Percentiles rank a stretch among this genome's conserved stretches.
Evolutionary conservation across 257 asterid species (phyloP).

Genomic region (Pogostemon cablin): DNA sequence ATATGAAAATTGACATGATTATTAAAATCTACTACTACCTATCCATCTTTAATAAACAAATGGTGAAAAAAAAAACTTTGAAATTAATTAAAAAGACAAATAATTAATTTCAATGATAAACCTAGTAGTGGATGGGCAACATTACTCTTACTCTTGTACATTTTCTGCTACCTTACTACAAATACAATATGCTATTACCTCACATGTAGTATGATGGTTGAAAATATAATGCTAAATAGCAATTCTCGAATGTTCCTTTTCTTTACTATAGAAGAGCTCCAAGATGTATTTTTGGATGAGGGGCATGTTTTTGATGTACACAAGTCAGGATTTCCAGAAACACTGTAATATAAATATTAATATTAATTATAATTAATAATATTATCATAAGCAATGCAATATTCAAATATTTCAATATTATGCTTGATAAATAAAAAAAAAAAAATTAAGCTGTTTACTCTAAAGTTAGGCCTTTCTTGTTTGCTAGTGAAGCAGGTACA

Average conservation of each 20-base stretch:
- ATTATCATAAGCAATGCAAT: too few relatives aligned
- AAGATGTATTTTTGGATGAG: background rate
- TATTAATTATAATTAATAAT: background rate
- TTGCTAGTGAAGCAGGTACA: slow-evolving; percentile 22
- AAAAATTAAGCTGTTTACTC: background rate
- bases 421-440: background rate
- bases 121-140: too few relatives aligned
- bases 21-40: too few relatives aligned
- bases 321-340: slow-evolving; percentile 23
- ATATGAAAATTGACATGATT: too few relatives aligned
- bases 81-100: too few relatives aligned
- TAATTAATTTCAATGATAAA: too few relatives aligned
- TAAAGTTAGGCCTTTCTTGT: background rate
- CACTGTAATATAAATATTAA: background rate
- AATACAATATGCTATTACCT: background rate
- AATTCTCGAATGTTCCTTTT: slow-evolving; percentile 13
- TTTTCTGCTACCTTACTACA: background rate
- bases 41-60: too few relatives aligned
- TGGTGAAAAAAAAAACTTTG: too few relatives aligned
- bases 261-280: background rate
- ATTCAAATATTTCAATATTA: background rate
- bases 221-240: background rate
- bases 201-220: background rate
- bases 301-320: slow-evolving; percentile 22
- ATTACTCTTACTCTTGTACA: background rate